Percentiles rank a stretch among this genome's conserved stretches.
phyloP scores from a whole-genome alignment of 1,139 yeast species.

The Zygosaccharomyces pseudobailii region DNA sequence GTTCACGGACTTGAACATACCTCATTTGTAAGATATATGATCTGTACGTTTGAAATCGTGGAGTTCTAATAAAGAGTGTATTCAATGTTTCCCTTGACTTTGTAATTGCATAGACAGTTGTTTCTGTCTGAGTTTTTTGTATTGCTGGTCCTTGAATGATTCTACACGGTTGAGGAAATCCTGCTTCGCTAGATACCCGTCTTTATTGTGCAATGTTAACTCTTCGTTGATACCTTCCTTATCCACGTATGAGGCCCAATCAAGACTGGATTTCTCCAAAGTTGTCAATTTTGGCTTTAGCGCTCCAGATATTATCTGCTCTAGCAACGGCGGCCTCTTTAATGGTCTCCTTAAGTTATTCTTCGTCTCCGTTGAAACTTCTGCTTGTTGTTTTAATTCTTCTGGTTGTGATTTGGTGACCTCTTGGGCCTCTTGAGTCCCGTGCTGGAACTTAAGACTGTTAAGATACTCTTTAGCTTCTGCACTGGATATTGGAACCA shows the following conservation, averaged over 20 bases:
- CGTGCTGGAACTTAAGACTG: conserved; percentile 40
- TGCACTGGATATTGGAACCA: conserved; percentile 71
- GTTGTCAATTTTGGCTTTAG: conserved; percentile 75
- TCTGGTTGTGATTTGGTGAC: conserved; percentile 29
- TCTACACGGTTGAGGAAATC: conserved; percentile 82
- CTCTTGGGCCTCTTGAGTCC: conserved; percentile 34
- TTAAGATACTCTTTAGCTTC: conserved; percentile 80
- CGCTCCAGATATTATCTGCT: conserved; percentile 58
- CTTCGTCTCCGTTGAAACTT: conserved; percentile 7
- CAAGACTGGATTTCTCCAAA: conserved; percentile 84
- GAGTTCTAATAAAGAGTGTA: not conserved
- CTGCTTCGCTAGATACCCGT: conserved; percentile 86
- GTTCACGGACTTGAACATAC: conserved; percentile 56
- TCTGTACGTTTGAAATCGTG: not conserved
- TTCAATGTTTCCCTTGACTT: not conserved
- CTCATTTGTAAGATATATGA: conserved; percentile 38
- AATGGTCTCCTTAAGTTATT: conserved; percentile 38
- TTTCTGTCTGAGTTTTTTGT: conserved; percentile 49
- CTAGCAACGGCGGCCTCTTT: conserved; percentile 73
- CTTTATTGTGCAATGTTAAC: conserved; percentile 64
- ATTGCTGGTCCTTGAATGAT: conserved; percentile 55
- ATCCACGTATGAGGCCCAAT: conserved; percentile 95
- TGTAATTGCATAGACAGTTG: conserved; percentile 31
- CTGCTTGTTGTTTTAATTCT: conserved; percentile 3
- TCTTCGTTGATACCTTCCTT: conserved; percentile 80